These are phyloP conservation scores for Umbelopsis ramanniana DNA, from an alignment of 192 early-diverging fungal species.

Conservation along the genomic window DNA sequence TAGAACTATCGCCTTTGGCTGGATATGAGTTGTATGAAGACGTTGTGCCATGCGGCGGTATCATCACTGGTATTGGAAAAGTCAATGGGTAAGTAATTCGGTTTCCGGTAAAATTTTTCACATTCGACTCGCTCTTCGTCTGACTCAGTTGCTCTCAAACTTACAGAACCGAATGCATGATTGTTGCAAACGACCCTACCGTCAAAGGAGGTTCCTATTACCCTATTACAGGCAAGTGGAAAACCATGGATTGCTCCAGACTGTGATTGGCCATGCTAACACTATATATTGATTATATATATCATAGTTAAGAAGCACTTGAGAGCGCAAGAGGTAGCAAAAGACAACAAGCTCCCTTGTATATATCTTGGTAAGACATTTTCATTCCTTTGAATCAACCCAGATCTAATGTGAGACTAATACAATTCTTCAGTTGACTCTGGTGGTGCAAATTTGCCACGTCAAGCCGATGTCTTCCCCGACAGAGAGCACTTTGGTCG, in stretches of 20 bases:
- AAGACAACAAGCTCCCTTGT: conserved; percentile 92
- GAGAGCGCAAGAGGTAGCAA: conserved; percentile 95
- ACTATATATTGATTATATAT: too few species aligned
- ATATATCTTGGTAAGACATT: conserved; percentile 73
- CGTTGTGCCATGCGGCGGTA: conserved; percentile 82
- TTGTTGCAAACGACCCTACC: conserved; percentile 97
- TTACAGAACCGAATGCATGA: conserved; percentile 86
- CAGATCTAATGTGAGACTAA: conserved; percentile 6
- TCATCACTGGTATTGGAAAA: conserved; percentile 96
- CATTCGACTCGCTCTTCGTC: too few species aligned
- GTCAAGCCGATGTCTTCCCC: conserved; percentile 95
- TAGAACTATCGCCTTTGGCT: conserved; percentile 95
- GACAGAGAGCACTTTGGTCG: conserved; percentile 92
- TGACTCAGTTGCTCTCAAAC: neutral
- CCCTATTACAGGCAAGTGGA: conserved; percentile 69
- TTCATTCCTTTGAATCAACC: neutral
- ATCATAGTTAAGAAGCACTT: conserved; percentile 91
- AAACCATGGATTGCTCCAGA: neutral
- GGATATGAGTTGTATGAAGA: conserved; percentile 87
- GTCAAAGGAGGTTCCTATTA: conserved; percentile 99
- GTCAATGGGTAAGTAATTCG: conserved; percentile 70
- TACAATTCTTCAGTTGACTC: conserved; percentile 71
- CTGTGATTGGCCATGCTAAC: neutral
- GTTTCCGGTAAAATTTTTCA: too few species aligned
- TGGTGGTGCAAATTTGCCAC: conserved; percentile 94